phyloP scores from a whole-genome alignment of 2,329 filamentous ascomycete species.

The Nigrospora oryzae region DNA sequence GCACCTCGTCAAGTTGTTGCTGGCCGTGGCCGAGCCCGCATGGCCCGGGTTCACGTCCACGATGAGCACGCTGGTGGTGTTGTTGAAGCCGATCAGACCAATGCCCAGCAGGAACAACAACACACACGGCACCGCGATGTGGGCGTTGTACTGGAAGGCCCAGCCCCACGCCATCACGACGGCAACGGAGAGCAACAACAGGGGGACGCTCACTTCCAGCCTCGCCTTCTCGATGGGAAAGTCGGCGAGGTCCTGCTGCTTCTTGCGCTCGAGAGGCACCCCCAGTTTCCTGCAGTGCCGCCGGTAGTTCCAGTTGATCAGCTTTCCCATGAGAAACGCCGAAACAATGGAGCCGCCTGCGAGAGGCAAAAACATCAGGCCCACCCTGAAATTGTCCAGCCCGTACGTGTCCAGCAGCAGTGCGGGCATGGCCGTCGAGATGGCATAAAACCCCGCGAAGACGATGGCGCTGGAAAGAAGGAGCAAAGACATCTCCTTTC shows the following conservation, averaged over 20 bases:
- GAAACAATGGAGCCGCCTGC: conserved; percentile 25
- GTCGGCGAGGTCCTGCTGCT: conserved; percentile 25
- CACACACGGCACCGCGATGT: conserved; percentile 23
- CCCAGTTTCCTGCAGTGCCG: conserved; percentile 40
- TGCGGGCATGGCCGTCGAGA: conserved; percentile 20
- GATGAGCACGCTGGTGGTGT: conserved; percentile 30
- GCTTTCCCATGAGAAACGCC: conserved; percentile 28
- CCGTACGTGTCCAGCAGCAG: conserved; percentile 36
- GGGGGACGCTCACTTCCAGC: conserved; percentile 24
- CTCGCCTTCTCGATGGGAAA: conserved; percentile 24
- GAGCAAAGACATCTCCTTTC: conserved; percentile 26
- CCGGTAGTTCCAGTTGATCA: conserved; percentile 54
- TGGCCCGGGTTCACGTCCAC: conserved; percentile 33
- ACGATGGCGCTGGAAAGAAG: conserved; percentile 22
- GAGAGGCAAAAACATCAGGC: conserved; percentile 28
- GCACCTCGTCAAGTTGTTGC: conserved; percentile 35
- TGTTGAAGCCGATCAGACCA: conserved; percentile 30
- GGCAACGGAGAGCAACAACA: conserved; percentile 34
- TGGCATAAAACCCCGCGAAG: conserved; percentile 25
- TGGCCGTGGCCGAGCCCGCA: conserved; percentile 33
- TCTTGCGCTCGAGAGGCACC: conserved; percentile 37
- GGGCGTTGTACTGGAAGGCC: conserved; percentile 20
- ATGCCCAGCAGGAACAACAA: conserved; percentile 26
- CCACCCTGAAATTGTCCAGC: conserved; percentile 39
- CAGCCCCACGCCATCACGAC: conserved; percentile 28